Evolutionary conservation across 805 yeast genomes (phyloP).

Genomic region (Tetrapisispora pingtungensis): DNA sequence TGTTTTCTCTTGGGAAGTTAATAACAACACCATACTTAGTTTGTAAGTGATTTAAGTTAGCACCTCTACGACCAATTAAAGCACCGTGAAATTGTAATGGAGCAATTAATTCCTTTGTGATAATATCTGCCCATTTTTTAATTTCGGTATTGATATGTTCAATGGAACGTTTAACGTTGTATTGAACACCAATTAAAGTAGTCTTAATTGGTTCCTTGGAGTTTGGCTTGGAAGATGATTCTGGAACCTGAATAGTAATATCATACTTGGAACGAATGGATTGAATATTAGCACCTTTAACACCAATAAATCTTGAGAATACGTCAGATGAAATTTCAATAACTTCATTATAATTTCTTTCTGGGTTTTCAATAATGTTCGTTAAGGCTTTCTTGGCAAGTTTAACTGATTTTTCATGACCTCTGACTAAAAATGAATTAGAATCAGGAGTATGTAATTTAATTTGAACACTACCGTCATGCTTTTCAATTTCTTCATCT

Average conservation of each 20-base stretch:
- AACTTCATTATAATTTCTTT: constrained; percentile 29
- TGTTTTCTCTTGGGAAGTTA: constrained; percentile 58
- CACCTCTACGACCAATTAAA: constrained; percentile 76
- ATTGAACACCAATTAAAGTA: constrained; percentile 63
- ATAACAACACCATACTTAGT: constrained; percentile 78
- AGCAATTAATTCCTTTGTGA: constrained; percentile 49
- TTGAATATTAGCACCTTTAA: constrained; percentile 67
- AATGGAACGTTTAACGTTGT: constrained; percentile 66
- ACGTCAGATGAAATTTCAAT: constrained; percentile 55
- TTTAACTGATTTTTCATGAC: constrained; percentile 52
- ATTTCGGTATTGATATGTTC: constrained; percentile 46
- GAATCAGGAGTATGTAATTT: constrained; percentile 40
- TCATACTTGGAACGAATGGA: constrained; percentile 62
- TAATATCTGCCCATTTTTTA: constrained; percentile 77
- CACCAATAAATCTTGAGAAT: constrained; percentile 79
- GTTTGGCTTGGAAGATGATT: constrained; percentile 34
- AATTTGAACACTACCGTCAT: constrained; percentile 33
- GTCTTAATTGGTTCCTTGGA: constrained; percentile 35
- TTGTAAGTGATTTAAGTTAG: constrained; percentile 71
- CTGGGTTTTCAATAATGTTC: constrained; percentile 22
- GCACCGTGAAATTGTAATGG: constrained; percentile 72
- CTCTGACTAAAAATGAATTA: constrained; percentile 56
- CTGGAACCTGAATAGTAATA: constrained; percentile 62
- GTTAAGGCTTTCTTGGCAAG: constrained; percentile 29
- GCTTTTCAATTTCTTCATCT: constrained; percentile 29